phyloP scores from a whole-genome alignment of 371 early-diverging fungal genomes.

The Smittium culicis region DNA sequence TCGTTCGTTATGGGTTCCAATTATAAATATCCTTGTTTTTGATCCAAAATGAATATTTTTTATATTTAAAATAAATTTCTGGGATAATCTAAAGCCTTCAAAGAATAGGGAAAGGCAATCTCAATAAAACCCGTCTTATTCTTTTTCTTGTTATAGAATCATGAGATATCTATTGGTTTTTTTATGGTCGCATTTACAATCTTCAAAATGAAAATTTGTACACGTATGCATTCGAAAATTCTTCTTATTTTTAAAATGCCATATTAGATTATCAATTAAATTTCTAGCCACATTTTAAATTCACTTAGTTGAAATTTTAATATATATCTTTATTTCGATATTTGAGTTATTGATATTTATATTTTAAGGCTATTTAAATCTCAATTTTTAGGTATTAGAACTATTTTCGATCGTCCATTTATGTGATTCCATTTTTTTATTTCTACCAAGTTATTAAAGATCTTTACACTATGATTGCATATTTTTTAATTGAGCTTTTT shows the following conservation, averaged over 20 bases:
- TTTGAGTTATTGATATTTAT: background rate
- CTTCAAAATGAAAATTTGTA: slow-evolving; percentile 4
- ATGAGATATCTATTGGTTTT: background rate
- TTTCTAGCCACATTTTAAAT: background rate
- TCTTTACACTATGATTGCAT: background rate
- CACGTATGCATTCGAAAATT: background rate
- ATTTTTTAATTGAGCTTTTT: background rate
- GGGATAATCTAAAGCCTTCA: background rate
- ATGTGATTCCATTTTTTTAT: background rate
- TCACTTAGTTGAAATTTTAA: background rate
- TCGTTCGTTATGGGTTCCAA: background rate
- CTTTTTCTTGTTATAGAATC: slow-evolving; percentile 6
- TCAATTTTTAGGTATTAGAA: slow-evolving; percentile 1
- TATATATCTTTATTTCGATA: background rate
- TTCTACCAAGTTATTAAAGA: background rate
- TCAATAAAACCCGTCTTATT: slow-evolving; percentile 1
- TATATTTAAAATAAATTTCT: background rate
- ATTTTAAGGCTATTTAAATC: too few relatives aligned
- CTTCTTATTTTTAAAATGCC: background rate
- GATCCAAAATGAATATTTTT: slow-evolving; percentile 7
- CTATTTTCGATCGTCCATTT: background rate
- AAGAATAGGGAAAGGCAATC: slow-evolving; percentile 4
- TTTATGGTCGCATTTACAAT: background rate
- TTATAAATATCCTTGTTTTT: slow-evolving; percentile 4
- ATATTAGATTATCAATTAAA: background rate